A percentile compares a stretch with the other conserved stretches of the same genome.
Conservation (phyloP, 2,329 filamentous ascomycete species). For the Paradendryphiella salina region DNA sequence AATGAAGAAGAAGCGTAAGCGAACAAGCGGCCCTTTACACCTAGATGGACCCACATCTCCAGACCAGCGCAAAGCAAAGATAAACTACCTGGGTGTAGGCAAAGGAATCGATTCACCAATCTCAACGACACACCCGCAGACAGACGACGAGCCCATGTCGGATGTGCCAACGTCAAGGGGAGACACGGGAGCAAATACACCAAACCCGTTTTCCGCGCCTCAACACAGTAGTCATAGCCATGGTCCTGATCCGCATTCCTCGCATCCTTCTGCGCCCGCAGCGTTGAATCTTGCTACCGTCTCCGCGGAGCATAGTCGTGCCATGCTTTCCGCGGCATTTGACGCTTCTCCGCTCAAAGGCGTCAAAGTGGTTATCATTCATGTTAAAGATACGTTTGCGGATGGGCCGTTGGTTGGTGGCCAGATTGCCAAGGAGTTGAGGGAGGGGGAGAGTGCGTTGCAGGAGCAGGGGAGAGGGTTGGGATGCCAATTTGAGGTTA, state of each 20-base stretch:
- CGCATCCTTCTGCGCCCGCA: slow-evolving; percentile 29
- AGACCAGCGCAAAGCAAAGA: slow-evolving; percentile 22
- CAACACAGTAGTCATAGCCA: neutral
- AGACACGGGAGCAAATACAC: slow-evolving; percentile 29
- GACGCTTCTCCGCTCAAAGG: slow-evolving; percentile 63
- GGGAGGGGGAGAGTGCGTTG: slow-evolving; percentile 60
- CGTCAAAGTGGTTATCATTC: slow-evolving; percentile 83
- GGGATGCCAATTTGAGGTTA: slow-evolving; percentile 79
- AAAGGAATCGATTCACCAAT: slow-evolving; percentile 21
- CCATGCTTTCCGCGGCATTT: slow-evolving; percentile 33
- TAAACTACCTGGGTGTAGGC: slow-evolving; percentile 9
- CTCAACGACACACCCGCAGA: slow-evolving; percentile 9
- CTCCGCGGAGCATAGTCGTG: slow-evolving; percentile 34
- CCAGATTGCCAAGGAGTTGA: slow-evolving; percentile 70
- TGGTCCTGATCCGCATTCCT: slow-evolving; percentile 1
- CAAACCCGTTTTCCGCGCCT: slow-evolving; percentile 4
- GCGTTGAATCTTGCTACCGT: slow-evolving; percentile 30
- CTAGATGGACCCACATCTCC: slow-evolving; percentile 13
- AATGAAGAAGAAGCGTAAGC: slow-evolving; percentile 66
- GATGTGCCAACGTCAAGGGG: slow-evolving; percentile 25
- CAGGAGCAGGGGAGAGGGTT: slow-evolving; percentile 59
- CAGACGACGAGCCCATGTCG: slow-evolving; percentile 37
- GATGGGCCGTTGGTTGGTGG: slow-evolving; percentile 69
- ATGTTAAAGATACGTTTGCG: slow-evolving; percentile 83
- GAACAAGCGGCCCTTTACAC: slow-evolving; percentile 50